Conservation (phyloP, 352 stramenopile genomes). For the Pythium pectinolyticum region DNA sequence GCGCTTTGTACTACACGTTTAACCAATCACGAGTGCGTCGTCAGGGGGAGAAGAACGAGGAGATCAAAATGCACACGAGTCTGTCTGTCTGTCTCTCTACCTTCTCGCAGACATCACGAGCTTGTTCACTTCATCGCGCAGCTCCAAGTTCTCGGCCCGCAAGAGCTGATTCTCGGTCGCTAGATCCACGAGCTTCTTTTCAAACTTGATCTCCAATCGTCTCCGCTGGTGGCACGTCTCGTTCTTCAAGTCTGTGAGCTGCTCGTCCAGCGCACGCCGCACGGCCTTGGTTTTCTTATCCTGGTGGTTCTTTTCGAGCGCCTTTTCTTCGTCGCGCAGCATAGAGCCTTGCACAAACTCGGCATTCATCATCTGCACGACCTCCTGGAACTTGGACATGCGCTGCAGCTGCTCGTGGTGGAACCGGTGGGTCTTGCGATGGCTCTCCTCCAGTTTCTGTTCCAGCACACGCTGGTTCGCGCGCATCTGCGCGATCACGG, state of each 20-base stretch:
- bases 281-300: slow-evolving; percentile 35
- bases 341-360: slow-evolving; percentile 36
- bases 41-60: background rate
- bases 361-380: slow-evolving; percentile 41
- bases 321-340: slow-evolving; percentile 40
- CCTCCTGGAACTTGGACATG: slow-evolving; percentile 37
- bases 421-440: slow-evolving; percentile 30
- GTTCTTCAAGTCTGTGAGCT: slow-evolving; percentile 30
- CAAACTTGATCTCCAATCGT: slow-evolving; percentile 39
- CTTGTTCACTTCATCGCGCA: slow-evolving; percentile 33
- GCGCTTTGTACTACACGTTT: slow-evolving; percentile 39
- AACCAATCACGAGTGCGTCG: slow-evolving; percentile 2
- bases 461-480: slow-evolving; percentile 31
- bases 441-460: slow-evolving; percentile 29
- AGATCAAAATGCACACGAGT: slow-evolving; percentile 4
- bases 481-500: slow-evolving; percentile 31
- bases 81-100: slow-evolving; percentile 24
- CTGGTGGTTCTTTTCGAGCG: slow-evolving; percentile 28
- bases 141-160: slow-evolving; percentile 41
- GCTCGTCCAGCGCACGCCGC: slow-evolving; percentile 25
- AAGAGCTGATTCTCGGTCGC: slow-evolving; percentile 45
- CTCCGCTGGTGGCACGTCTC: slow-evolving; percentile 26
- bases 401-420: slow-evolving; percentile 34
- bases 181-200: slow-evolving; percentile 41
- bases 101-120: slow-evolving; percentile 30